Conservation (phyloP, 2,329 filamentous ascomycete genomes). For the Epichloe elymi region DNA sequence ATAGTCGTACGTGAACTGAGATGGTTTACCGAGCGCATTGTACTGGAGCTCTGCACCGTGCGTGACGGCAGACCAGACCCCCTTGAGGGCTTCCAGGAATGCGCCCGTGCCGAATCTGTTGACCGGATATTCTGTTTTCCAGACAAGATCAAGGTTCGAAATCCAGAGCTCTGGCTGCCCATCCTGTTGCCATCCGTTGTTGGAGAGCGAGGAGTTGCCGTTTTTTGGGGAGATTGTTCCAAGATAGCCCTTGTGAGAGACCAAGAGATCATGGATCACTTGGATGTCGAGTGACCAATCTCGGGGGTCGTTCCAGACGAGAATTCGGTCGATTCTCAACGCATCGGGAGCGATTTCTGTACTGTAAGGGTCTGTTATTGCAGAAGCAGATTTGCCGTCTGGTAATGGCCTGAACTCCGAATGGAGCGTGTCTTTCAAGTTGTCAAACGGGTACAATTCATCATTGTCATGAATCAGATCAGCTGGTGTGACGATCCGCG, state of each 20-base stretch:
- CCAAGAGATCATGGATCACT: conserved; percentile 68
- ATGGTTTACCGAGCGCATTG: conserved; percentile 73
- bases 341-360: conserved; percentile 24
- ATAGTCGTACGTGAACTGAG: conserved; percentile 63
- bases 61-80: conserved; percentile 60
- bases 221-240: conserved; percentile 77
- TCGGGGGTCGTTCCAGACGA: conserved; percentile 92
- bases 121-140: conserved; percentile 73
- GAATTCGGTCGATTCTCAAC: conserved; percentile 76
- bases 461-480: conserved; percentile 69
- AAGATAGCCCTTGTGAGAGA: conserved; percentile 65
- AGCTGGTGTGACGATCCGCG: conserved; percentile 68
- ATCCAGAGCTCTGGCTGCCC: conserved; percentile 73
- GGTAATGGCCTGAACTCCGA: conserved; percentile 17
- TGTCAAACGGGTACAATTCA: conserved; percentile 70
- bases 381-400: conserved; percentile 19
- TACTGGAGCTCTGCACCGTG: conserved; percentile 46
- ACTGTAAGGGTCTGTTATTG: conserved; percentile 20
- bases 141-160: conserved; percentile 80
- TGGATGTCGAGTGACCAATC: conserved; percentile 91
- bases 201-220: conserved; percentile 47
- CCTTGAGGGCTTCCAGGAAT: conserved; percentile 70
- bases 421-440: conserved; percentile 18
- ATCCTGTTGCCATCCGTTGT: conserved; percentile 71
- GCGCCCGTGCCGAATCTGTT: conserved; percentile 85